These are phyloP conservation scores for Trichosporon inkin DNA, from an alignment of 1,284 basidiomycete genomes.

Conservation along the genomic window DNA sequence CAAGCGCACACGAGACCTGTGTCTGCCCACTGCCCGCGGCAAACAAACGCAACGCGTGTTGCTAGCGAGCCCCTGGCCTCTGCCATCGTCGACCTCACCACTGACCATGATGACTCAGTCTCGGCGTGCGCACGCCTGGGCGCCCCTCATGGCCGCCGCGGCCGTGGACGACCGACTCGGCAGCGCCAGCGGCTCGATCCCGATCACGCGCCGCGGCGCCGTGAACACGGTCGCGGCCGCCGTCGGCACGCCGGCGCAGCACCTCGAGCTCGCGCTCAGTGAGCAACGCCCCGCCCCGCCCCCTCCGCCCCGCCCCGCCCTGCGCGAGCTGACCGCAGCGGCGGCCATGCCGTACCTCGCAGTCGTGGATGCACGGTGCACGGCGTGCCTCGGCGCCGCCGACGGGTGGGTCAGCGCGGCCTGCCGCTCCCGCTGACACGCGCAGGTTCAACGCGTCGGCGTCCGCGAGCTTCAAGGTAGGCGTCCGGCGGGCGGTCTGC, in stretches of 20 bases:
- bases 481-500: background rate
- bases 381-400: background rate
- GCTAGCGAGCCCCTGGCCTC: too few relatives aligned
- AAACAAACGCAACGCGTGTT: too few relatives aligned
- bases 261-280: constrained; percentile 42
- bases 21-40: too few relatives aligned
- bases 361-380: background rate
- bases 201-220: constrained; percentile 33
- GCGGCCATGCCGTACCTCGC: background rate
- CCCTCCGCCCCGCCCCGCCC: too few relatives aligned
- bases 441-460: constrained; percentile 10
- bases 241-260: constrained; percentile 34
- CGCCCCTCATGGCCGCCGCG: background rate
- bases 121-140: too few relatives aligned
- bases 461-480: background rate
- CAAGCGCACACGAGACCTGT: too few relatives aligned
- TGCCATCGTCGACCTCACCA: too few relatives aligned
- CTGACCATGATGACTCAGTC: too few relatives aligned
- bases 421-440: too few relatives aligned
- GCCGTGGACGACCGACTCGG: constrained; percentile 31
- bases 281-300: too few relatives aligned
- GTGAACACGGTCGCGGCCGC: constrained; percentile 36
- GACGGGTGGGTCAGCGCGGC: background rate
- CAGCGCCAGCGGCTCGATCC: constrained; percentile 28
- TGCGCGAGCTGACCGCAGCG: too few relatives aligned